These are phyloP conservation scores for Solanum commersonii DNA, from an alignment of 257 asterid species.

Conservation along the genomic window DNA sequence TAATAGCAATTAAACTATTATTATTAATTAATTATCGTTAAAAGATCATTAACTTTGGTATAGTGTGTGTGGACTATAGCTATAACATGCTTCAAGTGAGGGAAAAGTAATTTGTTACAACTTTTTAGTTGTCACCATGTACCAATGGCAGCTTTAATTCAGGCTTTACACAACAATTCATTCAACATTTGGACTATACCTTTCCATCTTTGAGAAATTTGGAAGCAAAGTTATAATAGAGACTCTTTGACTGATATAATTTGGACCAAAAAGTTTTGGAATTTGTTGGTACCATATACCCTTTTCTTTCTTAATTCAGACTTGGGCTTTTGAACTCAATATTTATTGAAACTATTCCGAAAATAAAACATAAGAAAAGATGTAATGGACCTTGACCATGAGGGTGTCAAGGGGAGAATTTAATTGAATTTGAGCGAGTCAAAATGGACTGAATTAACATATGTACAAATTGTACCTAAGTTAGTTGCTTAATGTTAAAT, in stretches of 20 bases:
- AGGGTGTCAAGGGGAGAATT: neutral
- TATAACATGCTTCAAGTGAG: neutral
- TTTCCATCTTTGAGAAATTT: neutral
- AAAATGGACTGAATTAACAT: too few relatives aligned
- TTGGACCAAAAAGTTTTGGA: neutral
- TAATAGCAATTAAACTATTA: neutral
- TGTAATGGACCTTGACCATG: neutral
- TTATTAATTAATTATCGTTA: too few relatives aligned
- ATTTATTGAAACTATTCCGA: neutral
- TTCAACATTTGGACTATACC: neutral
- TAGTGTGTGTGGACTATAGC: neutral
- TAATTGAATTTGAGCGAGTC: neutral
- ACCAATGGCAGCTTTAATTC: neutral
- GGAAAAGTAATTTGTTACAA: neutral
- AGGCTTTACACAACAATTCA: neutral
- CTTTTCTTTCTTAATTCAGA: neutral
- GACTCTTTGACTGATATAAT: neutral
- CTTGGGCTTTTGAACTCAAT: neutral
- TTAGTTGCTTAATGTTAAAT: neutral
- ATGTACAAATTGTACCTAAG: neutral
- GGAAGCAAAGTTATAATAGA: neutral
- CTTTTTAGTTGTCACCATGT: neutral
- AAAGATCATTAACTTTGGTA: neutral
- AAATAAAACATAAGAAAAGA: neutral
- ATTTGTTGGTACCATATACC: neutral